Evolutionary conservation across 2,329 filamentous ascomycete genomes (phyloP), one percentile per base, ranked within the genome.

Genomic region (Xylaria polymorpha): DNA sequence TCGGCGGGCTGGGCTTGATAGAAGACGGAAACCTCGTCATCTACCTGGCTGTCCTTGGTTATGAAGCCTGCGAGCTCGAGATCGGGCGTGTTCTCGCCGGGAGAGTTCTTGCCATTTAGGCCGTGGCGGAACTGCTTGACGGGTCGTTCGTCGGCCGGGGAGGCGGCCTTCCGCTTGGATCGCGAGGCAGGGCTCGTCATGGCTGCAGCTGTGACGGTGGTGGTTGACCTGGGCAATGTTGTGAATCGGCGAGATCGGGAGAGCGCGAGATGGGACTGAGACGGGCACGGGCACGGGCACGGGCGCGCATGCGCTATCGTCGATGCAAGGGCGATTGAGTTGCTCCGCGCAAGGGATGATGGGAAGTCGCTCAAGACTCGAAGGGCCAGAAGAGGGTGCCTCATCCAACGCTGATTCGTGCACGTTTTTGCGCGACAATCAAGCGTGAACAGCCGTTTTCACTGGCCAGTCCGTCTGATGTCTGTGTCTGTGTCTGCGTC

Each of bases 91-190:
- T 86, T 85, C 71, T 84, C 83, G 72, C 83, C 83, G 50, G 82
- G 81, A 10, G 84, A 83, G n/a, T 82, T 77, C 75, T 83, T 85
- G 73, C 84, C 84, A 72, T 86, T 86, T 32, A 79, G 72, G n/a
- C 50, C 64, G 43, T 79, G 75, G 59, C 82, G 81, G 51, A 81
- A 79, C 69, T 83, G 82, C 74, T 84, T 84, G 29, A 80, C 77
- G 20, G 81, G 81, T 41, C 82, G 80, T 35, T 80, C 79, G 39
- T 82, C 81, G 51, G 82, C 77, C 48, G 83, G 79, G 69, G 81
- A 80, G 43, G 83, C 81, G 37, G 83, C 84, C 69, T 87, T 88
- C 76, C 86, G 84, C 81, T 88, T 88, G 69, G 81, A 79, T 77
- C 84, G 82, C 70, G 81, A 77, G 46, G 80, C 80, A 43, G 79